Conservation (phyloP, 768 basidiomycete species). For the Tubosaeta sp. region DNA sequence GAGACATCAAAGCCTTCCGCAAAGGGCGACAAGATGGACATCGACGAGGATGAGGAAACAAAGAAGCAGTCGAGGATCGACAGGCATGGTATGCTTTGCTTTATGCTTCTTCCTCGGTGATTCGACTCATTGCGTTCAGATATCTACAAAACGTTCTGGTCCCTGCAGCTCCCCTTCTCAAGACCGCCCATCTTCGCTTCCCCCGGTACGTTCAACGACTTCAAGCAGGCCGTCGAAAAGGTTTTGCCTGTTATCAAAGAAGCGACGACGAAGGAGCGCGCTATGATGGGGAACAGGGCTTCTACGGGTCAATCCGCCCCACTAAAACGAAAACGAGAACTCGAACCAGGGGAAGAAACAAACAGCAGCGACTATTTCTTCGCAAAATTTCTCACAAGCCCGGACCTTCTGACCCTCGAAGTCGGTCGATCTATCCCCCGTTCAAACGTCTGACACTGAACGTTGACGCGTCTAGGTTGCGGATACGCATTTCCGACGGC, state of each 20-base stretch:
- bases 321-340: slow-evolving; percentile 66
- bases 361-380: slow-evolving; percentile 76
- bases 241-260: slow-evolving; percentile 79
- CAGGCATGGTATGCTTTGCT: slow-evolving; percentile 53
- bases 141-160: slow-evolving; percentile 89
- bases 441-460: slow-evolving; percentile 2
- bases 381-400: slow-evolving; percentile 88
- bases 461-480: slow-evolving; percentile 54
- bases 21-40: slow-evolving; percentile 55
- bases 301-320: slow-evolving; percentile 32
- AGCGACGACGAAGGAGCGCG: slow-evolving; percentile 83
- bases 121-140: slow-evolving; percentile 37
- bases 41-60: slow-evolving; percentile 42
- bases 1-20: slow-evolving; percentile 29
- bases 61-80: slow-evolving; percentile 42
- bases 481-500: slow-evolving; percentile 89
- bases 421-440: slow-evolving; percentile 37
- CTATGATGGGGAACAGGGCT: slow-evolving; percentile 75
- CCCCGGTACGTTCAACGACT: slow-evolving; percentile 52
- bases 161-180: slow-evolving; percentile 80
- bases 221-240: slow-evolving; percentile 66
- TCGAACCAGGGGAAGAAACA: slow-evolving; percentile 49
- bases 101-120: neutral
- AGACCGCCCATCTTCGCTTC: slow-evolving; percentile 67
- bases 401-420: slow-evolving; percentile 84